These are phyloP conservation scores for Euphorbia tirucalli DNA, from an alignment of 345 rosid species.

Conservation along the genomic window DNA sequence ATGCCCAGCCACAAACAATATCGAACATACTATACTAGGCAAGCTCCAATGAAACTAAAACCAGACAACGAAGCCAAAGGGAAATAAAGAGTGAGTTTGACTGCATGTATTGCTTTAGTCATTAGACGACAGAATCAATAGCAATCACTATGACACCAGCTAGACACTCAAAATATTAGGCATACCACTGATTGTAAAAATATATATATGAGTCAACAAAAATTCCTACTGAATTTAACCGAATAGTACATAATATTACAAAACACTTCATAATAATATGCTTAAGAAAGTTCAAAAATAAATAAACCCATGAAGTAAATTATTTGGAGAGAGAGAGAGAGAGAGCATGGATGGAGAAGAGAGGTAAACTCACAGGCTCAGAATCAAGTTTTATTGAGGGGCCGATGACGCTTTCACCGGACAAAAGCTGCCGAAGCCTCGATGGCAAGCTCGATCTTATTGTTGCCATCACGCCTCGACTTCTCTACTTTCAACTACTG, in stretches of 20 bases:
- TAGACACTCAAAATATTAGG: not conserved
- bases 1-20: not conserved
- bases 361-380: constrained; percentile 70
- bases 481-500: constrained; percentile 34
- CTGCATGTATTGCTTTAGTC: not conserved
- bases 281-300: not conserved
- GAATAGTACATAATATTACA: not conserved
- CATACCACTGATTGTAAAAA: not conserved
- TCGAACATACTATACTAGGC: not conserved
- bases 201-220: not conserved
- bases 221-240: constrained; percentile 20
- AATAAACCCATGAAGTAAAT: constrained; percentile 1
- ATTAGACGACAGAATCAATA: not conserved
- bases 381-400: constrained; percentile 79
- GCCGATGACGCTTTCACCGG: constrained; percentile 74
- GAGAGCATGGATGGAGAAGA: not conserved
- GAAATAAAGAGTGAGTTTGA: not conserved
- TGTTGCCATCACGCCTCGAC: constrained; percentile 61
- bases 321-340: not conserved
- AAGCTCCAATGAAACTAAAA: not conserved
- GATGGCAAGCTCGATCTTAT: constrained; percentile 88
- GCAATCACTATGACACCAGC: not conserved
- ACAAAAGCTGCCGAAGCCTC: constrained; percentile 80
- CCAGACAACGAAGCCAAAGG: not conserved
- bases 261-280: not conserved